Percentiles rank a stretch among this genome's conserved stretches.
These are phyloP conservation scores for Datura wrightii DNA, from an alignment of 257 asterid genomes.

Conservation along the genomic window DNA sequence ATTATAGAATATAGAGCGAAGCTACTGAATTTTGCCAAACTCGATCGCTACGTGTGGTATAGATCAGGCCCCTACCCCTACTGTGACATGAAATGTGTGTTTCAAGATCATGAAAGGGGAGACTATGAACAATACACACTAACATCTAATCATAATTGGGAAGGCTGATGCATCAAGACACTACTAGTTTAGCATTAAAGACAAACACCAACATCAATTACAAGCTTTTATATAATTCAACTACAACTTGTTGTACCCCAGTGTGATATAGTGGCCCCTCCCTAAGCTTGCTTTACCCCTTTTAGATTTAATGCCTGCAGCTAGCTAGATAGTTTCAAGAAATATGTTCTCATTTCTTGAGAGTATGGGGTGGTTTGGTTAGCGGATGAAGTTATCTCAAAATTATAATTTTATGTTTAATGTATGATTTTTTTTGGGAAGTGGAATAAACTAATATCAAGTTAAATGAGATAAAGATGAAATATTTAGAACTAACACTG, in stretches of 20 bases:
- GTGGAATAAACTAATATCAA: no score
- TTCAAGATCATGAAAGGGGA: no score
- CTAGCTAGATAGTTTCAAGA: background rate
- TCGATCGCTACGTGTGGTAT: background rate
- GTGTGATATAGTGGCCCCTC: background rate
- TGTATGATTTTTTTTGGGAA: no score
- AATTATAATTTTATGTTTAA: no score
- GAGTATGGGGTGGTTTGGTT: no score
- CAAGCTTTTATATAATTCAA: background rate
- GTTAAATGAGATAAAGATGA: no score
- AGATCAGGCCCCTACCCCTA: background rate
- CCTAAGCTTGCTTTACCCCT: background rate
- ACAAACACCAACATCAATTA: background rate
- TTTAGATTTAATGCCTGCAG: background rate
- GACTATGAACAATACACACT: background rate
- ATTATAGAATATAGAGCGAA: background rate
- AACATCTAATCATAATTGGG: background rate
- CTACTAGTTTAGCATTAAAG: background rate
- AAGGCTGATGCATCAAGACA: background rate
- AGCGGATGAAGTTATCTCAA: no score
- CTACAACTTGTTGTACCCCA: background rate
- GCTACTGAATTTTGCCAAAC: background rate
- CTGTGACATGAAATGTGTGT: no score
- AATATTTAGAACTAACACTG: no score
- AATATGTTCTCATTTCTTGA: background rate